phyloP scores from a whole-genome alignment of 2,329 filamentous ascomycete genomes.

The Calonectria ilicicola region DNA sequence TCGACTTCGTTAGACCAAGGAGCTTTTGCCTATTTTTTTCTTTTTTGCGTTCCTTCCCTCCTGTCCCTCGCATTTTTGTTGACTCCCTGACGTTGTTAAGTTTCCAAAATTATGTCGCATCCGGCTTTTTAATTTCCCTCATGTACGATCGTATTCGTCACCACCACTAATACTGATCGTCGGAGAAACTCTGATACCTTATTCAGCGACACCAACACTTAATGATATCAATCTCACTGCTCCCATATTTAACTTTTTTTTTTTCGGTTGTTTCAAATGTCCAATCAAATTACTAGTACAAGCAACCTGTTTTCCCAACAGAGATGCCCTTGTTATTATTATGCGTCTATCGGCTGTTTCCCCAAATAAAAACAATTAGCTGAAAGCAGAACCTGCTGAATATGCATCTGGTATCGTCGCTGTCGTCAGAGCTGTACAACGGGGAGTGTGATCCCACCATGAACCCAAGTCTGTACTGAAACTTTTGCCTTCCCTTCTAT shows the following conservation, averaged over 20 bases:
- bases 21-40: background rate
- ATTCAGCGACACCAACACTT: background rate
- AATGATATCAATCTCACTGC: background rate
- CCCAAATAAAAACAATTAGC: slow-evolving; percentile 1
- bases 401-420: slow-evolving; percentile 30
- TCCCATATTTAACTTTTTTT: too few relatives aligned
- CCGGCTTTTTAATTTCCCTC: background rate
- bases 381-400: background rate
- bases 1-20: background rate
- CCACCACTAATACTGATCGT: background rate
- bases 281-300: background rate
- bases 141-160: background rate
- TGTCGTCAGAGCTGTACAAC: slow-evolving; percentile 24
- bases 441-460: background rate
- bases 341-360: background rate
- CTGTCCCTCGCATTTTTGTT: background rate
- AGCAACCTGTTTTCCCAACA: background rate
- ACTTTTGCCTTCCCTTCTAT: slow-evolving; percentile 12
- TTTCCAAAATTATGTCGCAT: background rate
- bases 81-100: background rate
- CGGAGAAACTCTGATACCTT: background rate
- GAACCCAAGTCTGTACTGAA: background rate
- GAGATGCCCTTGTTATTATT: background rate
- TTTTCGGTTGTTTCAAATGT: background rate
- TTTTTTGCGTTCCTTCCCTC: too few relatives aligned